These are phyloP conservation scores for Casuarina equisetifolia DNA, from an alignment of 306 rosid genomes.

Conservation along the genomic window DNA sequence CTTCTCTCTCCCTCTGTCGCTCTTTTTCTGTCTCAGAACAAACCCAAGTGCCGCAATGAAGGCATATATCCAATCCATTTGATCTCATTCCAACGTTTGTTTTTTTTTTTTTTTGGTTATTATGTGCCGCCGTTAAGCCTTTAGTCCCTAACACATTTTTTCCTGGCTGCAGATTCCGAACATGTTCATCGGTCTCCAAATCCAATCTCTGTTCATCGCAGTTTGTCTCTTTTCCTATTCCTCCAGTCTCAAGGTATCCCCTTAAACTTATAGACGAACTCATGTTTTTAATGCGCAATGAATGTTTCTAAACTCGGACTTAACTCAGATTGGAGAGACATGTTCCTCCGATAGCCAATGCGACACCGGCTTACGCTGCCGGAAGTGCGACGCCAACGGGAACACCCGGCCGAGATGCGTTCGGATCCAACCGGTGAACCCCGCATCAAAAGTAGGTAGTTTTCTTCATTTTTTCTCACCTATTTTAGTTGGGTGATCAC, in stretches of 20 bases:
- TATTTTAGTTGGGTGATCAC: neutral
- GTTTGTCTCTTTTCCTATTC: constrained; percentile 50
- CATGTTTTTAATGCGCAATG: neutral
- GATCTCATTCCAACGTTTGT: neutral
- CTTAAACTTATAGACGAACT: neutral
- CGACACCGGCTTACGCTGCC: constrained; percentile 68
- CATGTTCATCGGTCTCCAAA: constrained; percentile 21
- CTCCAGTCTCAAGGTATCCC: constrained; percentile 55
- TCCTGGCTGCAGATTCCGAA: constrained; percentile 37
- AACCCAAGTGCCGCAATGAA: constrained; percentile 21
- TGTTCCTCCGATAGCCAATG: constrained; percentile 62
- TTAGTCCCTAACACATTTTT: neutral
- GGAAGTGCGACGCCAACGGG: constrained; percentile 73
- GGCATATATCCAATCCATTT: constrained; percentile 25
- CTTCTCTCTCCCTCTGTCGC: neutral
- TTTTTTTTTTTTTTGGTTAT: neutral
- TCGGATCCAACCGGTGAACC: constrained; percentile 59
- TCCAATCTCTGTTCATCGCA: constrained; percentile 45
- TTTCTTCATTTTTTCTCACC: constrained; percentile 1
- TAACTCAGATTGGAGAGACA: constrained; percentile 85
- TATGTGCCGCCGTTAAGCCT: neutral
- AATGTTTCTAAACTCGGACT: neutral
- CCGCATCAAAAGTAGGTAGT: constrained; percentile 53
- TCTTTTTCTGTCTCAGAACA: neutral
- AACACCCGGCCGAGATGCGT: constrained; percentile 87